Conservation (phyloP, 108 stramenopile genomes). For the Cyclotella choctawhatcheeana region DNA sequence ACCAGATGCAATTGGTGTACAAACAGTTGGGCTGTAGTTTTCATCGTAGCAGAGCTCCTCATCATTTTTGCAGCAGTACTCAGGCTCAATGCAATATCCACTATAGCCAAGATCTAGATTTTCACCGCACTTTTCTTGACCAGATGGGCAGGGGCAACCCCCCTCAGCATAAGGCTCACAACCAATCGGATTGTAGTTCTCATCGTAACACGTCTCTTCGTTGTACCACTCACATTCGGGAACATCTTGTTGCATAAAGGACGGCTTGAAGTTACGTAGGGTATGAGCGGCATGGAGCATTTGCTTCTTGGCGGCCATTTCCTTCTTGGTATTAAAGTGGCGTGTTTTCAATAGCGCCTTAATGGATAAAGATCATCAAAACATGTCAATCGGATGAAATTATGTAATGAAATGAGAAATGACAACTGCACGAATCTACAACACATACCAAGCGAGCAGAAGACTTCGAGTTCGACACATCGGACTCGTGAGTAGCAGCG, state of each 20-base stretch:
- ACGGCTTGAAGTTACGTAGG: neutral
- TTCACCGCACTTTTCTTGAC: conserved; percentile 11
- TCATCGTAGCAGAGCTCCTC: conserved; percentile 4
- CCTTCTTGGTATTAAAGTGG: conserved; percentile 4
- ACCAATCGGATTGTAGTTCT: neutral
- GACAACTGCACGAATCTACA: no score
- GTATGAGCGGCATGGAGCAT: neutral
- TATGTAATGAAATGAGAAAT: neutral
- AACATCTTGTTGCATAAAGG: conserved; percentile 7
- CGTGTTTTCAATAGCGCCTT: neutral
- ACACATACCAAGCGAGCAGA: neutral
- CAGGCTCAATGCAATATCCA: neutral
- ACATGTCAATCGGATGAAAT: neutral
- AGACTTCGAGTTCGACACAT: neutral
- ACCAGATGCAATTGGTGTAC: conserved; percentile 11
- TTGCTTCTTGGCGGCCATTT: neutral
- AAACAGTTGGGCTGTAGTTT: neutral
- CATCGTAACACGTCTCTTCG: conserved; percentile 16
- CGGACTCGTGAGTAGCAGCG: neutral
- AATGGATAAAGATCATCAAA: neutral
- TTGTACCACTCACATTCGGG: neutral
- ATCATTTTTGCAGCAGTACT: neutral
- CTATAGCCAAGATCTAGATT: neutral
- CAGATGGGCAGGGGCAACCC: conserved; percentile 9
- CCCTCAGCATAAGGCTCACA: conserved; percentile 5